phyloP scores from a whole-genome alignment of 352 stramenopile genomes.

The Thalassiosira mediterranea region DNA sequence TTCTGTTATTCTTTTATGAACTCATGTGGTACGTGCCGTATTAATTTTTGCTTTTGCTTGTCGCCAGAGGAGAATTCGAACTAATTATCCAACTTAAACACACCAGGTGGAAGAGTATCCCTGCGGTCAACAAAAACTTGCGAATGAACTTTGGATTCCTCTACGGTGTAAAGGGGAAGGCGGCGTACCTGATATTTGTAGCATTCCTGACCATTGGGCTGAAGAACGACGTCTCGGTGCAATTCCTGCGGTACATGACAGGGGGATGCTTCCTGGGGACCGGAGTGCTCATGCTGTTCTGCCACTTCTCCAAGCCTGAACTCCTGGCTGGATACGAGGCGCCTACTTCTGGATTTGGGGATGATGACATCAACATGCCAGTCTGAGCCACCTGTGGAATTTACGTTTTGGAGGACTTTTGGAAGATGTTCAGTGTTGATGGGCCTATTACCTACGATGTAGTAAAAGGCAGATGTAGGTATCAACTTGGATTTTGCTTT shows the following conservation, averaged over 20 bases:
- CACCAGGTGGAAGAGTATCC: constrained; percentile 72
- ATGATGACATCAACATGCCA: constrained; percentile 13
- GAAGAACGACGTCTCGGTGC: constrained; percentile 51
- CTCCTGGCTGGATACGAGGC: constrained; percentile 59
- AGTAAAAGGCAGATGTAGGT: too few species aligned
- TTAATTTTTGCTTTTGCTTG: too few species aligned
- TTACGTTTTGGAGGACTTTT: not conserved
- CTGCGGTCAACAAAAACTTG: constrained; percentile 69
- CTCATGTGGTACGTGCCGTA: too few species aligned
- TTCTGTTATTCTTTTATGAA: constrained; percentile 82
- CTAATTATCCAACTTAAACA: too few species aligned
- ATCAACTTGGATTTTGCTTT: too few species aligned
- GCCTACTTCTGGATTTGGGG: constrained; percentile 63
- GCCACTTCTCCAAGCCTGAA: constrained; percentile 67
- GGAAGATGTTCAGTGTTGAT: too few species aligned
- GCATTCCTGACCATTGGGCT: constrained; percentile 81
- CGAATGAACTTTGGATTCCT: constrained; percentile 85
- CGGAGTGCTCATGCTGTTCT: constrained; percentile 73
- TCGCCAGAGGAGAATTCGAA: too few species aligned
- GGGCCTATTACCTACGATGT: too few species aligned
- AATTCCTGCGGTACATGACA: constrained; percentile 64
- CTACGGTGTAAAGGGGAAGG: constrained; percentile 80
- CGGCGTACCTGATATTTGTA: constrained; percentile 81
- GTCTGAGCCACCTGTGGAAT: constrained; percentile 17
- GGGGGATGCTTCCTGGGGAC: constrained; percentile 65